These are phyloP conservation scores for Candida buenavistaensis DNA, from an alignment of 1,139 yeast species.

Conservation along the genomic window DNA sequence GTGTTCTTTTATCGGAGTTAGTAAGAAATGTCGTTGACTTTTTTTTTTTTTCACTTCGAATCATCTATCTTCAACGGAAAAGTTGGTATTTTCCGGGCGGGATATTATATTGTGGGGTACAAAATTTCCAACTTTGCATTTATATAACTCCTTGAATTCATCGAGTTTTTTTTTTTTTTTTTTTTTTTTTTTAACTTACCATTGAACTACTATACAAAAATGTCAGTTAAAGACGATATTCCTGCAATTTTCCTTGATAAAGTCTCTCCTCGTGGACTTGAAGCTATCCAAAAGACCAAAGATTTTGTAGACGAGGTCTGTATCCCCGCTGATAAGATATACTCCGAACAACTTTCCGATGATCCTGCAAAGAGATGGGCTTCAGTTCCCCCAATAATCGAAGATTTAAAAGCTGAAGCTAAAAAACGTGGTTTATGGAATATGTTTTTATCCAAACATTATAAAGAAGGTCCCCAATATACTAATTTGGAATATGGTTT, in stretches of 20 bases:
- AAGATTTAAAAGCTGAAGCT: constrained; percentile 56
- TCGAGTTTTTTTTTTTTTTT: not conserved
- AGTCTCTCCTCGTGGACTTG: constrained; percentile 51
- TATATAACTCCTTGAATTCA: too few relatives aligned
- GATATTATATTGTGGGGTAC: too few relatives aligned
- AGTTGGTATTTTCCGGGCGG: too few relatives aligned
- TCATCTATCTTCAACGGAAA: too few relatives aligned
- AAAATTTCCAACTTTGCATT: too few relatives aligned
- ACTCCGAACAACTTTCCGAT: constrained; percentile 36
- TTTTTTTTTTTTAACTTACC: not conserved
- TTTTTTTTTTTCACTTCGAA: too few relatives aligned
- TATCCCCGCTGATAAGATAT: constrained; percentile 56
- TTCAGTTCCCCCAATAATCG: constrained; percentile 50
- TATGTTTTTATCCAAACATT: constrained; percentile 57
- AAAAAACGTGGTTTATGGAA: constrained; percentile 63
- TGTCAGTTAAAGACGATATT: constrained; percentile 41
- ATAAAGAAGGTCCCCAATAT: constrained; percentile 63
- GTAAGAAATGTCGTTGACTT: too few relatives aligned
- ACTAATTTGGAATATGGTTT: constrained; percentile 68
- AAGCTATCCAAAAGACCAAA: constrained; percentile 48
- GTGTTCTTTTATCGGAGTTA: too few relatives aligned
- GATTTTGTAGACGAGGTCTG: constrained; percentile 61
- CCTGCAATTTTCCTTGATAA: constrained; percentile 46
- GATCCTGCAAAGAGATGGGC: constrained; percentile 52
- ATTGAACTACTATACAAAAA: constrained; percentile 1